phyloP scores from a whole-genome alignment of 345 rosid genomes.

The Moricandia moricandioides region DNA sequence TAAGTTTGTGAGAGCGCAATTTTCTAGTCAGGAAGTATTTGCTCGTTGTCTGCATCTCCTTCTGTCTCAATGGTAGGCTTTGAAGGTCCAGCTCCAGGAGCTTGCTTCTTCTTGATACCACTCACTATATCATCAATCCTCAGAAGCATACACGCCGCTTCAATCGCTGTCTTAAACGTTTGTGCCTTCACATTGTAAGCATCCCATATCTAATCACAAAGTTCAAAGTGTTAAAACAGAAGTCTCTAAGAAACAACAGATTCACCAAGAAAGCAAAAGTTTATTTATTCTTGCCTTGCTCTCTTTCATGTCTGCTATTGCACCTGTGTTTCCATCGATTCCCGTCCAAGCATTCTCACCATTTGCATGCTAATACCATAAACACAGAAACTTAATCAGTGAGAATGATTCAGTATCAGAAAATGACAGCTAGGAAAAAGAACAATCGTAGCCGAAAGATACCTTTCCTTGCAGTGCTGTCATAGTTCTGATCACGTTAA shows the following conservation, averaged over 20 bases:
- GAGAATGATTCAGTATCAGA: neutral
- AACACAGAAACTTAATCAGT: neutral
- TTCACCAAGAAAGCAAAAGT: neutral
- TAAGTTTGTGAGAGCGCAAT: neutral
- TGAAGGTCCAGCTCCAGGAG: constrained; percentile 69
- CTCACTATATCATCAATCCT: constrained; percentile 96
- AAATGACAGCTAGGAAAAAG: neutral
- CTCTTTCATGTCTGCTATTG: constrained; percentile 86
- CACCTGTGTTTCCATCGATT: constrained; percentile 92
- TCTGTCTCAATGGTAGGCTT: constrained; percentile 85
- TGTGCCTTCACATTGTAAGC: constrained; percentile 93
- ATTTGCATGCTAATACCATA: constrained; percentile 67
- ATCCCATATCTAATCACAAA: constrained; percentile 78
- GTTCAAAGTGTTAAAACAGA: neutral
- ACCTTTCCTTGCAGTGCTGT: constrained; percentile 77
- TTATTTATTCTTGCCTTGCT: constrained; percentile 45
- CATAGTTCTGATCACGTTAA: constrained; percentile 39
- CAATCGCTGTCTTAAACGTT: constrained; percentile 93
- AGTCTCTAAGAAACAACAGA: neutral
- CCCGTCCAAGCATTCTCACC: constrained; percentile 98
- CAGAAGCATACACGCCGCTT: constrained; percentile 90
- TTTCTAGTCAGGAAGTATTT: constrained; percentile 79
- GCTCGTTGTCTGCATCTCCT: constrained; percentile 90
- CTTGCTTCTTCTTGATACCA: constrained; percentile 92
- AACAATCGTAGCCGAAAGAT: neutral